Conservation (phyloP, 192 early-diverging fungal genomes). For the Coemansia sp. region DNA sequence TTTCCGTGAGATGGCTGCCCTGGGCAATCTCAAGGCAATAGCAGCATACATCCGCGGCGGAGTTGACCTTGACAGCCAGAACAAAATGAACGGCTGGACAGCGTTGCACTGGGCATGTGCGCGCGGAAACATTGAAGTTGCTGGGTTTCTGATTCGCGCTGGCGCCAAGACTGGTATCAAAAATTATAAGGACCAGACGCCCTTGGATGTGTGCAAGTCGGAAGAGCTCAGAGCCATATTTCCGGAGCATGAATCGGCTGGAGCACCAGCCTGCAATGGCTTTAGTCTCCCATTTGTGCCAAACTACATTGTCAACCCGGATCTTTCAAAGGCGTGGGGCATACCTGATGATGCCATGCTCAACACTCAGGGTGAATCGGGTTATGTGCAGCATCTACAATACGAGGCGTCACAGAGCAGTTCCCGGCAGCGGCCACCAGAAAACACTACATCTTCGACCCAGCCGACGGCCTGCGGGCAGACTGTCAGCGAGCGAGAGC, state of each 20-base stretch:
- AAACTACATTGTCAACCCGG: slow-evolving; percentile 64
- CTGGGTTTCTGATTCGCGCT: slow-evolving; percentile 59
- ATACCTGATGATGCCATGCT: slow-evolving; percentile 57
- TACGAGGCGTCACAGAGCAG: slow-evolving; percentile 33
- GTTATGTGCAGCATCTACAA: slow-evolving; percentile 32
- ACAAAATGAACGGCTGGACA: slow-evolving; percentile 71
- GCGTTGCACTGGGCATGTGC: slow-evolving; percentile 77
- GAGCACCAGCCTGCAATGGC: neutral
- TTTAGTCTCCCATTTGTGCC: slow-evolving; percentile 49
- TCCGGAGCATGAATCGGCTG: slow-evolving; percentile 6
- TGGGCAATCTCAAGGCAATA: slow-evolving; percentile 73
- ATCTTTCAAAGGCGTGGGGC: slow-evolving; percentile 68
- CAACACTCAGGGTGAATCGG: slow-evolving; percentile 29
- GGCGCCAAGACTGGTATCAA: slow-evolving; percentile 62
- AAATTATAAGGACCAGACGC: slow-evolving; percentile 63
- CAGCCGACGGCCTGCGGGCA: neutral
- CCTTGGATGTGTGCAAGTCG: slow-evolving; percentile 62
- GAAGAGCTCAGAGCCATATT: slow-evolving; percentile 51
- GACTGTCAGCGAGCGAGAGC: slow-evolving; percentile 50
- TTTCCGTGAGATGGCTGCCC: slow-evolving; percentile 58
- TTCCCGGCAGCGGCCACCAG: neutral
- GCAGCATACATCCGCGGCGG: slow-evolving; percentile 62
- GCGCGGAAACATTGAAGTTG: slow-evolving; percentile 62
- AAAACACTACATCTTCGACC: neutral
- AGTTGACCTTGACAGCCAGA: slow-evolving; percentile 67